Evolutionary conservation across 73 alveolate genomes (phyloP), one percentile per base, ranked within the genome.

Genomic region (Diophrys sp.): DNA sequence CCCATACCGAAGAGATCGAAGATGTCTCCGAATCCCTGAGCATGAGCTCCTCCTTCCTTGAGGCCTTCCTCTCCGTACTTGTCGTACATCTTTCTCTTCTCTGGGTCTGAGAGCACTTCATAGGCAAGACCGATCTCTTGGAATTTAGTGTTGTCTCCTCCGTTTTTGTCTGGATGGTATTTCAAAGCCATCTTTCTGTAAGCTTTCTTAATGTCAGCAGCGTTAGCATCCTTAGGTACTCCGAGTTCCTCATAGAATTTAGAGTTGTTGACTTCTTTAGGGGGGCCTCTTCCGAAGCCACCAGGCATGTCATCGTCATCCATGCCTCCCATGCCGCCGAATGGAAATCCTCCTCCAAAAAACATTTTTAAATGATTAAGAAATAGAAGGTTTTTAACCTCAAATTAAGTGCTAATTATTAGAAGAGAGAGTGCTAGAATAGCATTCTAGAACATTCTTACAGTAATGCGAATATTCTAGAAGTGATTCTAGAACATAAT

Each of bases 141-240:
- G 84, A 95, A 95, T 33, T 79, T 94, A 72, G 91, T 88, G 71
- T 94, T 89, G 81, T 83, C 93, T 33, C 97, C 98, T 18, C 97
- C 97, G 79, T 71, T n/a, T 80, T 90, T 93, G 79, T 95, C 98
- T 31, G 98, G 98, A 85, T 95, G 98, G 75, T 89, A 88, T 82
- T 93, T 95, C 77, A 87, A 87, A 29, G 96, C 97, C 66, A 81
- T 70, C 55, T 90, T 95, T 71, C 95, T 92, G 88, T 87, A 95
- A 0, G 97, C 95, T 78, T 85, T 91, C 79, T 85, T 86, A 57
- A 95, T 84, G 33, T 95, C 96, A 72, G 83, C 94, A 74, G 89
- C 91, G 32, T 93, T 57, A 14, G 97, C 95, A 34, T 28, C 80
- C 83, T 89, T 92, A 2, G 70, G 79, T 28, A 89, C 93, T 0